Conservation (phyloP, 768 basidiomycete genomes). For the Imleria badia region DNA sequence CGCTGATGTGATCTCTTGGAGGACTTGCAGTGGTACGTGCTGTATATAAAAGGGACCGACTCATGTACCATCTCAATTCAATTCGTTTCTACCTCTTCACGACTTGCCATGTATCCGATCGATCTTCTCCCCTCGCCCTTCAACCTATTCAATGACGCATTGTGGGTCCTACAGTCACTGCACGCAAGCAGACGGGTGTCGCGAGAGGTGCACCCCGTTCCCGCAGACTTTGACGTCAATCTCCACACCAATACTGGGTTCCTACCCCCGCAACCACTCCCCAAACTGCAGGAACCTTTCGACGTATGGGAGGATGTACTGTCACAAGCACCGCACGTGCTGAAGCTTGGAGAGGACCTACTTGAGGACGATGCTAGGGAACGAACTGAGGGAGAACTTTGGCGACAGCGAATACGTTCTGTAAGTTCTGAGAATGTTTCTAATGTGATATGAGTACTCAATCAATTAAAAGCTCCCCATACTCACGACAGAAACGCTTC, state of each 20-base stretch:
- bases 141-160: constrained; percentile 46
- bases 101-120: constrained; percentile 26
- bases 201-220: constrained; percentile 35
- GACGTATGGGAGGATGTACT: constrained; percentile 72
- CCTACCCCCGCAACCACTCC: constrained; percentile 68
- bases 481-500: constrained; percentile 55
- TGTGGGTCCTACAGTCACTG: constrained; percentile 47
- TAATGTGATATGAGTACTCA: constrained; percentile 11
- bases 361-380: constrained; percentile 47
- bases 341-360: constrained; percentile 59
- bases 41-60: constrained; percentile 34
- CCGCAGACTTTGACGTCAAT: constrained; percentile 52
- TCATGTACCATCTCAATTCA: constrained; percentile 5
- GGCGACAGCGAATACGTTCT: constrained; percentile 61
- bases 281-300: constrained; percentile 53
- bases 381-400: constrained; percentile 57
- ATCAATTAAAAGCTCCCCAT: constrained; percentile 61
- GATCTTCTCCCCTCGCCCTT: constrained; percentile 54
- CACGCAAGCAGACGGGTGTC: constrained; percentile 33
- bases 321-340: constrained; percentile 47
- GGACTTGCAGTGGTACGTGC: constrained; percentile 29
- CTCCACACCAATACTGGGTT: constrained; percentile 67
- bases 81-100: background rate
- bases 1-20: constrained; percentile 29
- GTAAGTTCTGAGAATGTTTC: constrained; percentile 44